Evolutionary conservation across 371 early-diverging fungal genomes (phyloP), one percentile per base, ranked within the genome.

Genomic region (Syncephalastrum sp.): DNA sequence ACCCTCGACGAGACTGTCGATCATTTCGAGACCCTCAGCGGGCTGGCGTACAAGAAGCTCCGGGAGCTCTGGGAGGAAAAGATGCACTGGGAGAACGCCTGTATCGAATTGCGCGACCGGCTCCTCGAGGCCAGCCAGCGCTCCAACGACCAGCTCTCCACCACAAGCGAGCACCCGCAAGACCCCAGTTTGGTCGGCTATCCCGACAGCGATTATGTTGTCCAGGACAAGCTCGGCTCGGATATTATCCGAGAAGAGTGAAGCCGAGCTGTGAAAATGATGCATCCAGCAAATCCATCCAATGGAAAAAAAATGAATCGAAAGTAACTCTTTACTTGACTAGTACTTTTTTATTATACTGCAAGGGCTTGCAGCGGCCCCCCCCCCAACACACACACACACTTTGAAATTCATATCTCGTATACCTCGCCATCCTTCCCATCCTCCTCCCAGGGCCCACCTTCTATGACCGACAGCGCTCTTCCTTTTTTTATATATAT

Each of bases 51-150:
- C 61, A 75, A 79, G 51, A 84, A 81, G 54, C 61, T 84, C 7
- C 70, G 82, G 33, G 84, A 82, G 49, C 59, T 84, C 46, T 79
- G 75, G 75, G 79, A 79, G 58, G 79, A 79, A 51, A 75, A 74
- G 42, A 63, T 61, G 54, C 64, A 71, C 17, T 75, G 79, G 75
- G 79, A 79, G 54, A 70, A 62, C 52, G 72, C 70, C 8, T 79
- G 72, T 43, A 57, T 72, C 53, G 76, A 71, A 21, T 52, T 78
- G 27, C 63, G 68, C 43, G 69, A 70, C 17, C 54, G 69, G 7
- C 27, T 70, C 5, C 47, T 46, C 29, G 29, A 29, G 29, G 29
- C 29, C 29, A 29, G 29, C 29, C 29, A 29, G 29, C 29, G 29
- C 29, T 29, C 29, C 33, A 47, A 19, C 17, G 25, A 53, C 7